Base-by-base conservation (phyloP, 2,329 filamentous ascomycete species). In the Exophiala phaeomuriformis region DNA sequence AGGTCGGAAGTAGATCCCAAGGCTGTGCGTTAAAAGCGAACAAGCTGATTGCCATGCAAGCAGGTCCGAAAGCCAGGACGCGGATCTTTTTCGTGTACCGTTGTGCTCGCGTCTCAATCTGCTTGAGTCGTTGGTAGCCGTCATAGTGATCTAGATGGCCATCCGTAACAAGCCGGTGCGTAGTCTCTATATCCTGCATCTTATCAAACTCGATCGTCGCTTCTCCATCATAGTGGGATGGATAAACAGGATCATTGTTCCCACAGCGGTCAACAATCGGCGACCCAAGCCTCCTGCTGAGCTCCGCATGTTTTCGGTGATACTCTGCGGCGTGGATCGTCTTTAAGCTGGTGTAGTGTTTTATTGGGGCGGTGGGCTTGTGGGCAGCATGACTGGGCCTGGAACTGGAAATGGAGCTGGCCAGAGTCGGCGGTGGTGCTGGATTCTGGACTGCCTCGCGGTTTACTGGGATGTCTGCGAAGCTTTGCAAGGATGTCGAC, bases 11-110 rank as follows among this genome's bases (percentile, higher is more conserved):
- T 53, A 93, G 72, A 65, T 94, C 88, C 63, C 90, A 85, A 41
- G 83, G 80, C 3, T 87, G 79, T 2, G 85, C 86, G 52, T 83
- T 74, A 64, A 93, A 94, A 4, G 86, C 87, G 64, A 93, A 93
- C 0, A 87, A 87, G 0, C 85, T 88, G 1, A 93, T 88, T 6
- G 76, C 80, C 0, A 82, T 84, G 9, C 85, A 88, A 1, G 88
- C 88, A 4, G 89, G 70, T 0, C 89, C 88, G 61, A 88, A 90
- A 37, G 88, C 71, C 0, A 83, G 67, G 0, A 94, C 81, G 8
- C 78, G 66, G 7, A 74, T 62, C 69, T 73, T 75, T 1, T 70
- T 68, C 46, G 71, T 70, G 59, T 75, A 84, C 61, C 83, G 83
- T 51, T 75, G 72, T 48, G 75, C 75, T 7, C 75, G 71, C 10